phyloP scores from a whole-genome alignment of 2,329 filamentous ascomycete species.

The Colletotrichum eremochloae region DNA sequence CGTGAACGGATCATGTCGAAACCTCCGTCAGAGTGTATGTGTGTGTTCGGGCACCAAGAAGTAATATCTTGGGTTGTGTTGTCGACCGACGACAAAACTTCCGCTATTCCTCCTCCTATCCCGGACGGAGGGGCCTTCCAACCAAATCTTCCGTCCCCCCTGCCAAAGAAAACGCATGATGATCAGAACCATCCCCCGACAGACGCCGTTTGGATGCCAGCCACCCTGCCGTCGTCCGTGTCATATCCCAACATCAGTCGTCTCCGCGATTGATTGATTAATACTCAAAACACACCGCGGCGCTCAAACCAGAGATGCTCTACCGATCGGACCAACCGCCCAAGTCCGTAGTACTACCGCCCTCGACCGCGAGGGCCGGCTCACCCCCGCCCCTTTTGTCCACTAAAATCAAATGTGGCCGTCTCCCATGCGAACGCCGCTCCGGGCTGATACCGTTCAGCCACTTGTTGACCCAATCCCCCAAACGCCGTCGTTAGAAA shows the following conservation, averaged over 20 bases:
- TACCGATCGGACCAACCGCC: constrained; percentile 27
- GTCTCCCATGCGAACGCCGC: constrained; percentile 40
- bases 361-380: constrained; percentile 30
- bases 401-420: constrained; percentile 38
- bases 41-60: constrained; percentile 20
- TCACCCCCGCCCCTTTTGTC: constrained; percentile 28
- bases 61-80: constrained; percentile 28
- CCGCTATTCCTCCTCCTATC: constrained; percentile 32
- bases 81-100: constrained; percentile 35
- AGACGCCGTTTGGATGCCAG: constrained; percentile 42
- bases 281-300: constrained; percentile 42
- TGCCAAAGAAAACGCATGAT: constrained; percentile 40
- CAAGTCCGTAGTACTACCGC: constrained; percentile 15
- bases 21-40: constrained; percentile 25
- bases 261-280: constrained; percentile 42
- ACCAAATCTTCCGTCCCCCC: constrained; percentile 15
- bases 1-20: constrained; percentile 38
- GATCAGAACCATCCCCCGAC: constrained; percentile 31
- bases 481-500: constrained; percentile 40
- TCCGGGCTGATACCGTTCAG: constrained; percentile 40
- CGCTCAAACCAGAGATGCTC: constrained; percentile 40
- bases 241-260: constrained; percentile 42
- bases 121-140: constrained; percentile 36
- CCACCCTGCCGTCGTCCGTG: constrained; percentile 37
- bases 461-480: constrained; percentile 29